phyloP scores from a whole-genome alignment of 1,284 basidiomycete genomes.

The Trametes pubescens region DNA sequence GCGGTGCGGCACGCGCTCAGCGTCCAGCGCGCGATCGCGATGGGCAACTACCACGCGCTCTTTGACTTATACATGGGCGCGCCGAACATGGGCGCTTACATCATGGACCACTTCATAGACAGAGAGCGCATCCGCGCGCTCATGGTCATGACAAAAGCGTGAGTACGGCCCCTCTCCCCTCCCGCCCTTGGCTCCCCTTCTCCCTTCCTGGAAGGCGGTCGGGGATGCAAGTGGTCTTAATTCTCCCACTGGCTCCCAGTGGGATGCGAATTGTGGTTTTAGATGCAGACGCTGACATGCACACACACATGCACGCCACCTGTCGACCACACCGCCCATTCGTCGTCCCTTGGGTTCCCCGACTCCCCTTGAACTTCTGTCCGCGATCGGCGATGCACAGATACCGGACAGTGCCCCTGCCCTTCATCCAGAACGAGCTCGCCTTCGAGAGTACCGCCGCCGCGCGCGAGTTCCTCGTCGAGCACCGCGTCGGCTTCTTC shows the following conservation, averaged over 20 bases:
- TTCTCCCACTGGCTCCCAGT: neutral
- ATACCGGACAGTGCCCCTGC: constrained; percentile 81
- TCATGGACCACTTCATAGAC: constrained; percentile 98
- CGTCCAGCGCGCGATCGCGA: constrained; percentile 89
- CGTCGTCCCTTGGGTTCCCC: neutral
- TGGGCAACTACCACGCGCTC: constrained; percentile 94
- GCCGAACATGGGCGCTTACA: constrained; percentile 98
- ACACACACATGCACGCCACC: neutral
- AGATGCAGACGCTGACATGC: constrained; percentile 1
- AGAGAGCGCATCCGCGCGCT: constrained; percentile 91
- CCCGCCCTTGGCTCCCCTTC: constrained; percentile 4
- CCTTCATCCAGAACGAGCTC: constrained; percentile 83
- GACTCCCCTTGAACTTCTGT: neutral
- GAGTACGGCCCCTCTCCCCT: constrained; percentile 45
- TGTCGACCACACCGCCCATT: neutral
- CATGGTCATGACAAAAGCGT: constrained; percentile 93
- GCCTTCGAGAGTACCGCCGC: constrained; percentile 80
- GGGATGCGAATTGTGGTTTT: neutral
- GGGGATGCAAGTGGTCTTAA: neutral
- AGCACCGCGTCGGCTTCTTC: constrained; percentile 78
- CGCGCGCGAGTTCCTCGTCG: constrained; percentile 74
- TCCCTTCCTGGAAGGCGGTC: neutral
- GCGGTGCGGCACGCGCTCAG: constrained; percentile 90
- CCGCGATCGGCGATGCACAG: constrained; percentile 51
- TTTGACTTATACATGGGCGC: constrained; percentile 88